Evolutionary conservation across 2,329 filamentous ascomycete species (phyloP).

Genomic region (Mollisia scopiformis): DNA sequence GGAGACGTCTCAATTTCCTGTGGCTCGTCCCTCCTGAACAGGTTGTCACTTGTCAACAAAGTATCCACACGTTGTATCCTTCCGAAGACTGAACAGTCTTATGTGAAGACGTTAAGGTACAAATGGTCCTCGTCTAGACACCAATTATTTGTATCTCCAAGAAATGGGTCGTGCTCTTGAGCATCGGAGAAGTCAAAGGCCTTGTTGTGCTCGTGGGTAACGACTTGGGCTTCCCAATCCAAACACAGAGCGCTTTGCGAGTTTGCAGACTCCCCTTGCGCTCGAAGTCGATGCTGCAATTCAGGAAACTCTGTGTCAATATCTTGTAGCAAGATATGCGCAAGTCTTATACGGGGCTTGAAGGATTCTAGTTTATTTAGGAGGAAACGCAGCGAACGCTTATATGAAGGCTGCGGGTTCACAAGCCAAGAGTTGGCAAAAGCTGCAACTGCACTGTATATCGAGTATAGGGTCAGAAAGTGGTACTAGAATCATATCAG

Average conservation of each 20-base stretch:
- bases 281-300: not conserved
- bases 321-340: conserved; percentile 9
- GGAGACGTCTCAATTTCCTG: too few species aligned
- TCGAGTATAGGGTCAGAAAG: not conserved
- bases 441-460: conserved; percentile 4
- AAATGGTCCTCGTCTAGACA: too few species aligned
- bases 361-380: conserved; percentile 7
- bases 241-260: not conserved
- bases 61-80: too few species aligned
- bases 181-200: too few species aligned
- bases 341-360: conserved; percentile 4
- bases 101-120: too few species aligned
- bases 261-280: not conserved
- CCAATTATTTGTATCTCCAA: too few species aligned
- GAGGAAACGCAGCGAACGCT: conserved; percentile 7
- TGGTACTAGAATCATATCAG: conserved; percentile 2
- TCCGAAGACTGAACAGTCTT: too few species aligned
- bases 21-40: too few species aligned
- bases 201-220: too few species aligned
- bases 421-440: conserved; percentile 10
- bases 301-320: conserved; percentile 8
- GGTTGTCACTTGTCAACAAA: too few species aligned
- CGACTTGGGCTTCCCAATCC: not conserved
- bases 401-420: not conserved
- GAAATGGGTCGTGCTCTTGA: too few species aligned